These are phyloP conservation scores for Aspergillus felis DNA, from an alignment of 2,329 filamentous ascomycete genomes.

Conservation along the genomic window DNA sequence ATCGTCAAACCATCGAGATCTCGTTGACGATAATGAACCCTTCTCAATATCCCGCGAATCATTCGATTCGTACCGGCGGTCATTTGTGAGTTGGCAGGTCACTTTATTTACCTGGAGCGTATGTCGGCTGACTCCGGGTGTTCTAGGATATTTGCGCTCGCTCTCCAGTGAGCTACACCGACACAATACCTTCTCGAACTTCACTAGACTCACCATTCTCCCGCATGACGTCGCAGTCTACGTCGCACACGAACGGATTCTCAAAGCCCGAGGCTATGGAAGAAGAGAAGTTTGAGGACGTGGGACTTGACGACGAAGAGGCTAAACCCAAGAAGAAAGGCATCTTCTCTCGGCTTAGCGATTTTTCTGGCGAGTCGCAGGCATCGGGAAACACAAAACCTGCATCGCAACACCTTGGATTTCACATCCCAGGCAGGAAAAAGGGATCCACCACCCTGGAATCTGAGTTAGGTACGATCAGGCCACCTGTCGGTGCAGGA, in stretches of 20 bases:
- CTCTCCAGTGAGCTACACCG: conserved; percentile 65
- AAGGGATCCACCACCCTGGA: conserved; percentile 66
- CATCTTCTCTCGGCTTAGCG: conserved; percentile 72
- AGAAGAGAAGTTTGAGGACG: conserved; percentile 84
- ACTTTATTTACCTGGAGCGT: conserved; percentile 3
- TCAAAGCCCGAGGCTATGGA: conserved; percentile 61
- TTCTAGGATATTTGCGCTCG: conserved; percentile 81
- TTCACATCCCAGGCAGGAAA: conserved; percentile 69
- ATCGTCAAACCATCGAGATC: conserved; percentile 57
- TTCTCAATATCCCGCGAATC: conserved; percentile 96
- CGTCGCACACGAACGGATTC: conserved; percentile 56
- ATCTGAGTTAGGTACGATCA: conserved; percentile 66
- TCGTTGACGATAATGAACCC: conserved; percentile 78
- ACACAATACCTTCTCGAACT: conserved; percentile 62
- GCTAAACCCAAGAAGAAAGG: conserved; percentile 70
- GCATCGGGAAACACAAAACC: conserved; percentile 38
- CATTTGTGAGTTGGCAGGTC: conserved; percentile 65
- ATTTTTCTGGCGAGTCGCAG: conserved; percentile 43
- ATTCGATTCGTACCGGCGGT: conserved; percentile 93
- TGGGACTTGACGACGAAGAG: conserved; percentile 74
- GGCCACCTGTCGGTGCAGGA: conserved; percentile 23
- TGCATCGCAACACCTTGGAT: conserved; percentile 50
- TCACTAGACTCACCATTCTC: conserved; percentile 74
- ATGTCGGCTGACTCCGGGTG: conserved; percentile 8
- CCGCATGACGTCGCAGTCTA: conserved; percentile 59